Evolutionary conservation across 805 yeast species (phyloP).

Genomic region (Sungouiozyma ichnusensis): DNA sequence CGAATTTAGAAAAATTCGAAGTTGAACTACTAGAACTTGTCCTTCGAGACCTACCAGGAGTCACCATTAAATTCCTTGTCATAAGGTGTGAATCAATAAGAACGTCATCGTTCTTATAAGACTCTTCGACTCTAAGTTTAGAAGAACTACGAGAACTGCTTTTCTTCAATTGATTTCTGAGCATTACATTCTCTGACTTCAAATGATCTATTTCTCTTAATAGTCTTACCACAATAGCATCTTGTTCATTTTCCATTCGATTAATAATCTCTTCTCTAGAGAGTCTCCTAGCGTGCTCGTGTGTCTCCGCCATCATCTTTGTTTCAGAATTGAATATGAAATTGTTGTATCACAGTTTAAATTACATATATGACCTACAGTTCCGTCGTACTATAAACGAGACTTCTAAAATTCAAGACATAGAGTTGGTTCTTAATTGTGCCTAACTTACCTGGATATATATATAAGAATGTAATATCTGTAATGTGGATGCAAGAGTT

Average conservation of each 20-base stretch:
- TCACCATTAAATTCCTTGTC: not conserved
- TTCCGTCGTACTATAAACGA: no score
- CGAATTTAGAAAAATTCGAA: not conserved
- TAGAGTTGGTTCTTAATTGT: no score
- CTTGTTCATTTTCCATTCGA: conserved; percentile 56
- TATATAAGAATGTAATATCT: no score
- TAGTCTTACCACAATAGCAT: conserved; percentile 45
- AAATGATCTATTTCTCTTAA: conserved; percentile 42
- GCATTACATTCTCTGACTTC: conserved; percentile 36
- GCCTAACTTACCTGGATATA: no score
- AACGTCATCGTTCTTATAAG: not conserved
- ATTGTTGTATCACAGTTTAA: not conserved
- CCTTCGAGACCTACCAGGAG: not conserved
- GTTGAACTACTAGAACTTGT: not conserved
- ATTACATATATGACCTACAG: not conserved
- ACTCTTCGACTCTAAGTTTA: not conserved
- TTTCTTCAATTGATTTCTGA: not conserved
- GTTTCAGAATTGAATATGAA: not conserved
- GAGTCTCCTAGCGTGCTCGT: conserved; percentile 9
- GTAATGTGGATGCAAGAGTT: not conserved
- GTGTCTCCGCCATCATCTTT: not conserved
- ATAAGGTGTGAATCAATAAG: not conserved
- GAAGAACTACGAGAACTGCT: not conserved
- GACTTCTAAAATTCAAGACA: no score
- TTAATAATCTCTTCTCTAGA: conserved; percentile 41